These are phyloP conservation scores for Onygenales sp. DNA, from an alignment of 2,329 filamentous ascomycete species.

Conservation along the genomic window DNA sequence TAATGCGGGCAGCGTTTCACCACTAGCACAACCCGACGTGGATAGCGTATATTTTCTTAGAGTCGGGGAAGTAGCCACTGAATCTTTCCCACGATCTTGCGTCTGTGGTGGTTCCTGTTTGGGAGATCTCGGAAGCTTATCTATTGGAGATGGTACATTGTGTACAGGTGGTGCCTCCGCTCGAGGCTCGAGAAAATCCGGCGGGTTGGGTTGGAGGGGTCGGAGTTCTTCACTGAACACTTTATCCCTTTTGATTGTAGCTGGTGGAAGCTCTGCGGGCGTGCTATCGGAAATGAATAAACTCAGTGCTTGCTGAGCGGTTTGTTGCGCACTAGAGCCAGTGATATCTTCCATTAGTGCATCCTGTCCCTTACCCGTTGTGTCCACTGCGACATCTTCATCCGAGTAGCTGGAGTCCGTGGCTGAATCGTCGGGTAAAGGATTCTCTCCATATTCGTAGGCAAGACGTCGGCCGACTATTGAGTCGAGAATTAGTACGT, in stretches of 20 bases:
- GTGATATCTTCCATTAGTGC: neutral
- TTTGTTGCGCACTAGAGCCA: neutral
- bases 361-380: neutral
- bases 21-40: conserved; percentile 19
- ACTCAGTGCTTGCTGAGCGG: conserved; percentile 1
- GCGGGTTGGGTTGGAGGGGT: neutral
- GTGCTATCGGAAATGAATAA: neutral
- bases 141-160: neutral
- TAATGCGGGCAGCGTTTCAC: conserved; percentile 29
- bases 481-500: conserved; percentile 57
- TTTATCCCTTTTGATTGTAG: neutral
- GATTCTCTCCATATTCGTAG: conserved; percentile 16
- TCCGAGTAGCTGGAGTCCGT: neutral
- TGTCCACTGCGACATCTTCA: neutral
- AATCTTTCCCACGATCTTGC: conserved; percentile 11
- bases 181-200: neutral
- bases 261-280: neutral
- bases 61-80: conserved; percentile 18
- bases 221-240: neutral
- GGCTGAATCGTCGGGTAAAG: conserved; percentile 3
- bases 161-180: neutral
- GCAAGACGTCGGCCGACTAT: conserved; percentile 60
- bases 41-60: conserved; percentile 25
- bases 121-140: neutral
- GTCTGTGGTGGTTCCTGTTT: conserved; percentile 1